Percentiles rank a stretch among this genome's conserved stretches.
Evolutionary conservation across 2,329 filamentous ascomycete species (phyloP).

Genomic region (Penicillium italicum): DNA sequence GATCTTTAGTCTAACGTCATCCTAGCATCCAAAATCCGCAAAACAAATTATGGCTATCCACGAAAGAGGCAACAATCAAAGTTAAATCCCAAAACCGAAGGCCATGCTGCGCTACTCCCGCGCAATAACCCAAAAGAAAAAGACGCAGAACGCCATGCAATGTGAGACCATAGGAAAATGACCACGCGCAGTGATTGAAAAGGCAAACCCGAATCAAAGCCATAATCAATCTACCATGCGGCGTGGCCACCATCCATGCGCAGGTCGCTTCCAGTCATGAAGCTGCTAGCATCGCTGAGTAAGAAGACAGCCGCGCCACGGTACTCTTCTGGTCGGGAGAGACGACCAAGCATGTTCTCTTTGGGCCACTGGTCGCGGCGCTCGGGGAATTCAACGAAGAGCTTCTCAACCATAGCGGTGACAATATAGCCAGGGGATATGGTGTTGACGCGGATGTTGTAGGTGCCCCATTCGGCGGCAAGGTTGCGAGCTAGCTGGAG

Average conservation of each 20-base stretch:
- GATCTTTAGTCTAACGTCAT: slow-evolving; percentile 21
- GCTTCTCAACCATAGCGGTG: slow-evolving; percentile 45
- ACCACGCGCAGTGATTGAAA: slow-evolving; percentile 11
- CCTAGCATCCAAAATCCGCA: background rate
- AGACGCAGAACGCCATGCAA: slow-evolving; percentile 21
- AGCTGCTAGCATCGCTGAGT: slow-evolving; percentile 50
- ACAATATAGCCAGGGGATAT: slow-evolving; percentile 49
- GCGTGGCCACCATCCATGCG: slow-evolving; percentile 54
- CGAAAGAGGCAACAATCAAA: slow-evolving; percentile 6
- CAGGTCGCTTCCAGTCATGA: slow-evolving; percentile 55
- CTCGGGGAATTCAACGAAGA: slow-evolving; percentile 62
- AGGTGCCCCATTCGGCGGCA: slow-evolving; percentile 48
- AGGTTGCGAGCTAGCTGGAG: slow-evolving; percentile 47
- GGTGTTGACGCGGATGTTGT: slow-evolving; percentile 50
- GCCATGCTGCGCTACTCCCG: slow-evolving; percentile 8
- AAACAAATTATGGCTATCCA: background rate
- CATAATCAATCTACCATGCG: slow-evolving; percentile 46
- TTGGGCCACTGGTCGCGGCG: slow-evolving; percentile 78
- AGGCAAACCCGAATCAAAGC: slow-evolving; percentile 4
- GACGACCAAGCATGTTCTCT: slow-evolving; percentile 76
- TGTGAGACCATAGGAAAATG: slow-evolving; percentile 9
- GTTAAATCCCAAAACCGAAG: background rate
- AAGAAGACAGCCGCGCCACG: slow-evolving; percentile 53
- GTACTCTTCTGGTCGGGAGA: slow-evolving; percentile 67
- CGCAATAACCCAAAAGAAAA: background rate